Percentiles rank a stretch among this genome's conserved stretches.
These are phyloP conservation scores for Nicotiana benthamiana DNA, from an alignment of 257 asterid species.

Conservation along the genomic window DNA sequence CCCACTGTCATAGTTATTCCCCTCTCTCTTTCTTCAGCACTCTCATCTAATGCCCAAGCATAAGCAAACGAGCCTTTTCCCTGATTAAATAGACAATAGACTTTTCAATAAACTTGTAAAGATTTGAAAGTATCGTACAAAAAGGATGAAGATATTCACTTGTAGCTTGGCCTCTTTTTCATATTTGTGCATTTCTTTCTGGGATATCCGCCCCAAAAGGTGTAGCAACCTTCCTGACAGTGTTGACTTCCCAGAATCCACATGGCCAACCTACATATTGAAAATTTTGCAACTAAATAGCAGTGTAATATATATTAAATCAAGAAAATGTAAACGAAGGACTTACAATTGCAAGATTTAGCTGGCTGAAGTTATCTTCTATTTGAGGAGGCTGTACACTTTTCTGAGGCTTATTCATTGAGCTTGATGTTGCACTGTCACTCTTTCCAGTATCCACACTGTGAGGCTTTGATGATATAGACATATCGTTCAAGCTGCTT, in stretches of 20 bases:
- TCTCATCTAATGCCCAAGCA: slow-evolving; percentile 99
- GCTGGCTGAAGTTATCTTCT: slow-evolving; percentile 56
- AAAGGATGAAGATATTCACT: slow-evolving; percentile 24
- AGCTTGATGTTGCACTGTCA: slow-evolving; percentile 28
- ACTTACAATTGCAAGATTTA: slow-evolving; percentile 92
- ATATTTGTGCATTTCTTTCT: slow-evolving; percentile 73
- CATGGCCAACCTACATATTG: slow-evolving; percentile 82
- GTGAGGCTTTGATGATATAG: slow-evolving; percentile 44
- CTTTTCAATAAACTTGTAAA: slow-evolving; percentile 6
- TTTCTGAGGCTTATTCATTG: slow-evolving; percentile 57
- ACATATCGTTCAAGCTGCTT: slow-evolving; percentile 24
- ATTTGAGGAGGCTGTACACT: slow-evolving; percentile 57
- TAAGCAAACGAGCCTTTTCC: slow-evolving; percentile 97
- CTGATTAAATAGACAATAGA: slow-evolving; percentile 37
- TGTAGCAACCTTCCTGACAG: slow-evolving; percentile 95
- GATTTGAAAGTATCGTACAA: background rate
- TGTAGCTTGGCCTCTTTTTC: slow-evolving; percentile 86
- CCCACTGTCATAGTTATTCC: slow-evolving; percentile 98
- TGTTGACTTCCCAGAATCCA: slow-evolving; percentile 98
- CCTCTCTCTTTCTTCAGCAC: slow-evolving; percentile 97
- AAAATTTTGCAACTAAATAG: background rate
- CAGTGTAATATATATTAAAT: background rate
- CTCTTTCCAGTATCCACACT: slow-evolving; percentile 25
- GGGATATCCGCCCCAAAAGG: slow-evolving; percentile 74
- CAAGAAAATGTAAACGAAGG: background rate